Percentiles rank a stretch among this genome's conserved stretches.
These are phyloP conservation scores for Zangia roseola DNA, from an alignment of 768 basidiomycete species.

Conservation along the genomic window DNA sequence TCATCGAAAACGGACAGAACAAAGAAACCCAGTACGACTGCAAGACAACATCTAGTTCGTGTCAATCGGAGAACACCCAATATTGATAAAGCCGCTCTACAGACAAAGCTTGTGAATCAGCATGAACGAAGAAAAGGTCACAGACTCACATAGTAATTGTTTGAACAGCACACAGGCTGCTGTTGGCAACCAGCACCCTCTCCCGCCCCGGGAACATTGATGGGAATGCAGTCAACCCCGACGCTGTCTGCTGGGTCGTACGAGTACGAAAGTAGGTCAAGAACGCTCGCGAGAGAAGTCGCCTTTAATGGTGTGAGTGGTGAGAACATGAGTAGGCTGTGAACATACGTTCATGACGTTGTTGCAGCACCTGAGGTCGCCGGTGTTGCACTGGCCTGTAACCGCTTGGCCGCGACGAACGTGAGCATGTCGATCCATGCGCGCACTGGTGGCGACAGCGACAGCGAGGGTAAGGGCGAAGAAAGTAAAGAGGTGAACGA, in stretches of 20 bases:
- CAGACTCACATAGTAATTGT: slow-evolving; percentile 18
- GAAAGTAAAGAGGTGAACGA: slow-evolving; percentile 19
- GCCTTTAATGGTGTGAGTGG: slow-evolving; percentile 9
- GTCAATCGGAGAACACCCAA: slow-evolving; percentile 26
- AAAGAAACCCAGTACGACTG: not conserved
- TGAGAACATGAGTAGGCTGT: not conserved
- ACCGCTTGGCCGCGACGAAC: slow-evolving; percentile 2
- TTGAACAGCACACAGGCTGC: slow-evolving; percentile 27
- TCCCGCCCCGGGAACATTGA: slow-evolving; percentile 20
- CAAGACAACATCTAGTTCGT: slow-evolving; percentile 17
- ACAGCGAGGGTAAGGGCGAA: slow-evolving; percentile 15
- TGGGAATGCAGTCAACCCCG: slow-evolving; percentile 25
- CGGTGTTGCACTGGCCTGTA: slow-evolving; percentile 17
- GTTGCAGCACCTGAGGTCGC: slow-evolving; percentile 21
- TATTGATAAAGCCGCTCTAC: slow-evolving; percentile 17
- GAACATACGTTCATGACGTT: slow-evolving; percentile 19
- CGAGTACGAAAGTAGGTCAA: slow-evolving; percentile 5
- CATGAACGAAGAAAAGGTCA: not conserved
- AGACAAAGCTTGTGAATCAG: not conserved
- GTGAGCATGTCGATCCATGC: slow-evolving; percentile 18
- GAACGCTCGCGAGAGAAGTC: not conserved
- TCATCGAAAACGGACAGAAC: slow-evolving; percentile 5
- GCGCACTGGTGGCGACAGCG: slow-evolving; percentile 22
- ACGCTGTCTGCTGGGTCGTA: slow-evolving; percentile 20
- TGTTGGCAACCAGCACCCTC: slow-evolving; percentile 18